Evolutionary conservation across 1,284 basidiomycete species (phyloP).

Genomic region (Entoloma clypeatum): DNA sequence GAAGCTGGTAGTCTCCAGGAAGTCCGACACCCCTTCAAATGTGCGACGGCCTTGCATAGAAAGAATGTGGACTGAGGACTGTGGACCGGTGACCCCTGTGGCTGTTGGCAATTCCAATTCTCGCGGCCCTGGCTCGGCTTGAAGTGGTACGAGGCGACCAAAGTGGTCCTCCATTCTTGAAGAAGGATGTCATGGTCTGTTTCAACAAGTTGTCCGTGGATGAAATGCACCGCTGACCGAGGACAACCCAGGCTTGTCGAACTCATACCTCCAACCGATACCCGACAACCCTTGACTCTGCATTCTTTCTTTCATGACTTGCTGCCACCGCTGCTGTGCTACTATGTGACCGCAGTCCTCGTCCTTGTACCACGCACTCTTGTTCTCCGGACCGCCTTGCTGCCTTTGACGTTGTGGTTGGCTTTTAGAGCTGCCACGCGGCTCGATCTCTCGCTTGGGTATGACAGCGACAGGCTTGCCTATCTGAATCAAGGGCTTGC

Average conservation of each 20-base stretch:
- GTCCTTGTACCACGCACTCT: slow-evolving; percentile 42
- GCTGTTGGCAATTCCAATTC: no score
- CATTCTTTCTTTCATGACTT: slow-evolving; percentile 30
- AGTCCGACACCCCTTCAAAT: no score
- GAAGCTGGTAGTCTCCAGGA: no score
- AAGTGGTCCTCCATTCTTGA: slow-evolving; percentile 8
- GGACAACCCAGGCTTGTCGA: slow-evolving; percentile 25
- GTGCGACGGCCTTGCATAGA: no score
- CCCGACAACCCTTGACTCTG: slow-evolving; percentile 29
- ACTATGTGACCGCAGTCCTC: slow-evolving; percentile 45
- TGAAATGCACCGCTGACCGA: no score
- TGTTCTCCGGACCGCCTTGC: slow-evolving; percentile 38
- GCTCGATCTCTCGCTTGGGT: slow-evolving; percentile 37
- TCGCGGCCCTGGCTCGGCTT: no score
- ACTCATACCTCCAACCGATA: slow-evolving; percentile 25
- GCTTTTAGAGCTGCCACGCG: slow-evolving; percentile 38
- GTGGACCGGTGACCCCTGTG: no score
- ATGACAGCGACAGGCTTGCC: slow-evolving; percentile 28
- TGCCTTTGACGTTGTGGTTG: slow-evolving; percentile 40
- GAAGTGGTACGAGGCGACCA: no score
- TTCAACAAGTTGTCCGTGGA: no score
- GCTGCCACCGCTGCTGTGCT: slow-evolving; percentile 38
- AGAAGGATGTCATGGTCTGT: slow-evolving; percentile 22
- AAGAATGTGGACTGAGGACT: no score
- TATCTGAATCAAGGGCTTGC: slow-evolving; percentile 37